A percentile compares a stretch with the other conserved stretches of the same genome.
Evolutionary conservation across 768 basidiomycete genomes (phyloP).

Genomic region (Lactarius deliciosus): DNA sequence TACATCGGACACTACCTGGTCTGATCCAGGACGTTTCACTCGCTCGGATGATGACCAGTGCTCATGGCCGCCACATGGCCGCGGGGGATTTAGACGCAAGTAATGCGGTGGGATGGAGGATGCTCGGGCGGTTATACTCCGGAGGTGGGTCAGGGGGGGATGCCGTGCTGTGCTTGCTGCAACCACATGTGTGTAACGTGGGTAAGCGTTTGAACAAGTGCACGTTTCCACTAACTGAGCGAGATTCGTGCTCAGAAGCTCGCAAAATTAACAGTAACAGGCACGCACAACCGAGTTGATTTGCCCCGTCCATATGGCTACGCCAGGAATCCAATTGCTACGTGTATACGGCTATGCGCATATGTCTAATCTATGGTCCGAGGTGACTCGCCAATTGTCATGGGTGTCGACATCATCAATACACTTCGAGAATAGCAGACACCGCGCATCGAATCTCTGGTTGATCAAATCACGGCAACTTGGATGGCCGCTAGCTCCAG

Average conservation of each 20-base stretch:
- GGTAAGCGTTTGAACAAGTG: conserved; percentile 15
- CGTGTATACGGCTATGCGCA: conserved; percentile 14
- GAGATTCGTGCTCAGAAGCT: conserved; percentile 19
- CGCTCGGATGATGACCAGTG: not conserved
- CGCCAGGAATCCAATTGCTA: conserved; percentile 12
- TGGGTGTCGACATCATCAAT: conserved; percentile 19
- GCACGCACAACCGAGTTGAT: conserved; percentile 1
- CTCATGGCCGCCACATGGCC: conserved; percentile 6
- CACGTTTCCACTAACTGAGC: conserved; percentile 9
- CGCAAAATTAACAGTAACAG: conserved; percentile 14
- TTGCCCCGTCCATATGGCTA: conserved; percentile 7
- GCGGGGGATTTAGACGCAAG: conserved; percentile 3
- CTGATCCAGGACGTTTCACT: conserved; percentile 4
- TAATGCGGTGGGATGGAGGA: not conserved
- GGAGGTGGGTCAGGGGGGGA: conserved; percentile 9
- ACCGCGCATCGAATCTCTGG: conserved; percentile 12
- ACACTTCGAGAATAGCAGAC: conserved; percentile 13
- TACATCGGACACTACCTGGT: not conserved
- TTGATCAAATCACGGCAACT: conserved; percentile 26
- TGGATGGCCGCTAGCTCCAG: conserved; percentile 12
- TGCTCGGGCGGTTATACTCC: conserved; percentile 1
- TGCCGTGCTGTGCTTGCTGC: conserved; percentile 12
- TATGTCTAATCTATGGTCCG: conserved; percentile 12
- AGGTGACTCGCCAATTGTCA: conserved; percentile 22
- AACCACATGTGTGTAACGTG: conserved; percentile 8